Evolutionary conservation across 2,329 filamentous ascomycete species (phyloP).

Genomic region (Herpotrichia juniperi): DNA sequence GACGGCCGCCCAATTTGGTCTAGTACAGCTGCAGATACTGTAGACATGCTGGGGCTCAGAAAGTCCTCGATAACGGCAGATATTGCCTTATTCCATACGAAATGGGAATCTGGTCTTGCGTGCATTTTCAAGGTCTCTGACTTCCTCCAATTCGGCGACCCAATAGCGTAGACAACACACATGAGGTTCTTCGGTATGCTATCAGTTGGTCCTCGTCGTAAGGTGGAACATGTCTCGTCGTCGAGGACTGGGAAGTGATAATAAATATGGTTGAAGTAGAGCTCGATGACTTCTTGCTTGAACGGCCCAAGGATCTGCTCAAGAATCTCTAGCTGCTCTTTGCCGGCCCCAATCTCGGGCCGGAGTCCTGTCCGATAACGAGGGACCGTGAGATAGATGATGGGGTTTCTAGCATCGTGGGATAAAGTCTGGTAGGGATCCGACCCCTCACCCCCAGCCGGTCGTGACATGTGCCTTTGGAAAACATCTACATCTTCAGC

Average conservation of each 20-base stretch:
- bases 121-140: constrained; percentile 44
- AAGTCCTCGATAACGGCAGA: constrained; percentile 51
- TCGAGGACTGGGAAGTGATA: constrained; percentile 49
- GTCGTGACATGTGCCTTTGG: constrained; percentile 45
- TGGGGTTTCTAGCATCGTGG: constrained; percentile 48
- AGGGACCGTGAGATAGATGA: constrained; percentile 55
- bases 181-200: constrained; percentile 44
- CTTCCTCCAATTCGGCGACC: constrained; percentile 44
- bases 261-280: constrained; percentile 52
- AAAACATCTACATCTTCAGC: constrained; percentile 50
- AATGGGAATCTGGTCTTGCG: constrained; percentile 45
- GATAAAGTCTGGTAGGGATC: constrained; percentile 58
- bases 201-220: constrained; percentile 42
- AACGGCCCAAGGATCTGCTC: constrained; percentile 49
- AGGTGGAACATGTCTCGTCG: constrained; percentile 41
- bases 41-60: constrained; percentile 47
- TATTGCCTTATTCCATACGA: constrained; percentile 51
- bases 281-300: constrained; percentile 47
- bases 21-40: constrained; percentile 46
- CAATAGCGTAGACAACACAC: constrained; percentile 48
- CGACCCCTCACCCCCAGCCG: constrained; percentile 24
- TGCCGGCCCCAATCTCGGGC: constrained; percentile 41
- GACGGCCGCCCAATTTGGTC: constrained; percentile 51
- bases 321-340: constrained; percentile 47
- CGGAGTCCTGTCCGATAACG: constrained; percentile 55